These are phyloP conservation scores for Durusdinium trenchii DNA, from an alignment of 73 alveolate genomes.

Conservation along the genomic window DNA sequence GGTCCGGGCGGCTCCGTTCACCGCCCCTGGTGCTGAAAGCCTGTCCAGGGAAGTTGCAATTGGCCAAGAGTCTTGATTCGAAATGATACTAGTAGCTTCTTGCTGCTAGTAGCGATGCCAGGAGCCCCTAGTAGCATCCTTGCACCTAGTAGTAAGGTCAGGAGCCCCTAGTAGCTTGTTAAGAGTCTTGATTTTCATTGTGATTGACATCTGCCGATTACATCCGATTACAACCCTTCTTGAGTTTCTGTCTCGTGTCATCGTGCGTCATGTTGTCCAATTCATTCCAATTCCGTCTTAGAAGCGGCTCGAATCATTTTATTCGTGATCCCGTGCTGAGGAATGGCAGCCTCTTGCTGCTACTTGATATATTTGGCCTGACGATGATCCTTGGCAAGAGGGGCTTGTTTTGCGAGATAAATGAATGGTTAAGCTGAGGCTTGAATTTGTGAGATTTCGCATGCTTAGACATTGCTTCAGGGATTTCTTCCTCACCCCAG, in stretches of 20 bases:
- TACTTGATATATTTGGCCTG: not conserved
- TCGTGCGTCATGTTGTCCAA: no score
- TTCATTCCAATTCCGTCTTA: no score
- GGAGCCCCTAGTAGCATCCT: no score
- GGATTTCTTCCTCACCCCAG: not conserved
- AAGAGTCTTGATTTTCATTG: no score
- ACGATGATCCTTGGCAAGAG: not conserved
- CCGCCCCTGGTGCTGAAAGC: not conserved
- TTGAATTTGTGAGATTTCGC: not conserved
- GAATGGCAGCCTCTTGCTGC: slow-evolving; percentile 32
- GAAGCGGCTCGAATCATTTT: not conserved
- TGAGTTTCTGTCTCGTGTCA: no score
- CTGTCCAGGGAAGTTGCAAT: not conserved
- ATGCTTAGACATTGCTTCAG: not conserved
- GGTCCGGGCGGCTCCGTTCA: slow-evolving; percentile 52
- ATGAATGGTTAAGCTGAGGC: not conserved
- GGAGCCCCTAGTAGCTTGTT: no score
- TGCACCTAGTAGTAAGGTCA: no score
- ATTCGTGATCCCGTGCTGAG: not conserved
- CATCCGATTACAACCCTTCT: no score
- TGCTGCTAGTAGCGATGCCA: no score
- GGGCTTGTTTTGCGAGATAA: not conserved
- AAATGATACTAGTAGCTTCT: no score
- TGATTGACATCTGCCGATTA: no score
- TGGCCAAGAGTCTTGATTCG: slow-evolving; percentile 11